Base-by-base conservation (phyloP, 768 basidiomycete genomes). In the Russula sp. region DNA sequence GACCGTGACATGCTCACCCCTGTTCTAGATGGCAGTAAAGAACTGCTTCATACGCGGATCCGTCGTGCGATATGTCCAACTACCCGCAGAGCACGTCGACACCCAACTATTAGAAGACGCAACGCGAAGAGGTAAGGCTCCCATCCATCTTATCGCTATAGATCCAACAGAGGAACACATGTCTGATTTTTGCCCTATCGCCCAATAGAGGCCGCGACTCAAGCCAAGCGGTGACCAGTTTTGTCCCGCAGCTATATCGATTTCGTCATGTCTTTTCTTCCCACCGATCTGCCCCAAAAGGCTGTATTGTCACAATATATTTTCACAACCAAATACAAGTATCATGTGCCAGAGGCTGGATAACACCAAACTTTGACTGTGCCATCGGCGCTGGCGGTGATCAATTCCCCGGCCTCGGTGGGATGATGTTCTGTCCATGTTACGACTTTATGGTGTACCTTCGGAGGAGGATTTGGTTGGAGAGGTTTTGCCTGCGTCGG, bases 31-130 rank as follows among this genome's bases (percentile, higher is more conserved):
- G 87, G 94, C 96, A 0, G 94, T 99, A 49, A 96, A 95, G 79
- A 98, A 98, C 75, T 97, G 94, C 75, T 99, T 99, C 74, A 99
- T 99, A 71, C 89, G 97, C 49, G 97, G 97, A 67, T 96, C 94
- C 20, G 97, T 98, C 16, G 95, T 99, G 58, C 89, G 97, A 69
- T 99, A 99, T 72, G 97, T 98, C 22, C 92, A 96, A 73, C 80
- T 99, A 61, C 93, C 94, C 3, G 86, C 92, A 28, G 88, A 91
- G 67, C 90, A 90, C 65, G 93, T 99, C 63, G 97, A 99, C 75
- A 97, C 94, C 2, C 94, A 95, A 69, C 76, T 98, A 57, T 75
- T 99, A 46, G 96, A 99, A 76, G 96, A 99, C 74, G 96, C 96
- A 34, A 98, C 96, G 40, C 81, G 97, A 74, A 81, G 96, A 85